phyloP scores from a whole-genome alignment of 805 yeast genomes.

The Metschnikowia reukaufii region DNA sequence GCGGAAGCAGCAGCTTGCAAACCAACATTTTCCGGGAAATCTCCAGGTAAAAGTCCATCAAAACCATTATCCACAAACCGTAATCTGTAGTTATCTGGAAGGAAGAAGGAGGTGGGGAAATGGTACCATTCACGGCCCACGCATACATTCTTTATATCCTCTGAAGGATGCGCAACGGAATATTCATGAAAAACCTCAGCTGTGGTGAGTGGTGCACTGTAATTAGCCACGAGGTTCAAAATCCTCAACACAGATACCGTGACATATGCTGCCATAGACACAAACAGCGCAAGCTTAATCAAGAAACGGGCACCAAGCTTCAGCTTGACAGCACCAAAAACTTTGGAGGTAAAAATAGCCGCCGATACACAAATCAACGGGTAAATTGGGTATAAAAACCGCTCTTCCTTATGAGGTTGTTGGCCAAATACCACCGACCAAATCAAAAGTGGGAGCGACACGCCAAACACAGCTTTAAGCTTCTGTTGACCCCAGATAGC shows the following conservation, averaged over 20 bases:
- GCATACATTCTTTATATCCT: constrained; percentile 56
- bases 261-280: constrained; percentile 33
- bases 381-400: constrained; percentile 85
- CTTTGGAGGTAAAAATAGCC: constrained; percentile 43
- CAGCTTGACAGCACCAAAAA: constrained; percentile 11
- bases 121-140: constrained; percentile 96
- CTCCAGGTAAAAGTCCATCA: constrained; percentile 86
- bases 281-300: constrained; percentile 12
- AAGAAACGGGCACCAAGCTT: constrained; percentile 7
- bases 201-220: constrained; percentile 69
- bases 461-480: constrained; percentile 13
- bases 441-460: constrained; percentile 48
- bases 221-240: constrained; percentile 60
- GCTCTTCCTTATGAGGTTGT: constrained; percentile 93
- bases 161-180: constrained; percentile 12
- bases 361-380: constrained; percentile 66
- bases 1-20: constrained; percentile 38
- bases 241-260: constrained; percentile 48
- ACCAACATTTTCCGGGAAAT: constrained; percentile 53
- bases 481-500: constrained; percentile 16
- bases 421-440: constrained; percentile 68
- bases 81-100: constrained; percentile 62
- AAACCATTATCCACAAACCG: constrained; percentile 75
- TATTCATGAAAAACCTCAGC: constrained; percentile 43
- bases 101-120: constrained; percentile 83